Evolutionary conservation across 176 grass and related monocot species (phyloP).

Genomic region (Bromus sterilis): DNA sequence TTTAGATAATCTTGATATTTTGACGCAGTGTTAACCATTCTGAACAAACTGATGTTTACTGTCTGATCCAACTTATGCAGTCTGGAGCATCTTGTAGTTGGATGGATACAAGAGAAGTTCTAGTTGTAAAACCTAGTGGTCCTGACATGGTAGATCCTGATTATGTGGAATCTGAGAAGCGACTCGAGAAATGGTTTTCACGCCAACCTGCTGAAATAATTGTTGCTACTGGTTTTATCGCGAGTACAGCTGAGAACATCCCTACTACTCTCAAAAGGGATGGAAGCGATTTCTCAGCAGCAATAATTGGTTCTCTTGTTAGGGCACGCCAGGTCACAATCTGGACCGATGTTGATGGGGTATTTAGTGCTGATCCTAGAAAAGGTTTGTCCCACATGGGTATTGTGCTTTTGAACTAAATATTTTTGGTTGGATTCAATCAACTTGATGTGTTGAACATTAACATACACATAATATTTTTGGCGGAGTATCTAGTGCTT

Average conservation of each 20-base stretch:
- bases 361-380: constrained; percentile 98
- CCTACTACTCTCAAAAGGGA: constrained; percentile 95
- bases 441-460: neutral
- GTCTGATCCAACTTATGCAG: constrained; percentile 48
- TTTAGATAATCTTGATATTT: neutral
- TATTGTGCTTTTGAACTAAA: neutral
- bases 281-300: constrained; percentile 98
- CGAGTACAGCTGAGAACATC: constrained; percentile 65
- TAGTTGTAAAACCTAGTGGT: constrained; percentile 75
- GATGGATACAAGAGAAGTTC: constrained; percentile 98
- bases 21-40: neutral
- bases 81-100: constrained; percentile 71
- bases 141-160: constrained; percentile 88
- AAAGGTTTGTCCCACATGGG: constrained; percentile 61
- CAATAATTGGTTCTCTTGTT: constrained; percentile 82
- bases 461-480: neutral
- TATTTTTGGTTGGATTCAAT: neutral
- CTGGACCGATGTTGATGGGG: constrained; percentile 98
- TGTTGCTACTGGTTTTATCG: constrained; percentile 97
- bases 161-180: constrained; percentile 75
- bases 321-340: constrained; percentile 80
- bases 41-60: constrained; percentile 35
- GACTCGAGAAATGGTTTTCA: constrained; percentile 82
- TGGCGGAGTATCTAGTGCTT: neutral
- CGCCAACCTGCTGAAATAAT: constrained; percentile 55